Evolutionary conservation across 805 yeast species (phyloP), one percentile per base, ranked within the genome.

Genomic region (Suhomyces sp.): DNA sequence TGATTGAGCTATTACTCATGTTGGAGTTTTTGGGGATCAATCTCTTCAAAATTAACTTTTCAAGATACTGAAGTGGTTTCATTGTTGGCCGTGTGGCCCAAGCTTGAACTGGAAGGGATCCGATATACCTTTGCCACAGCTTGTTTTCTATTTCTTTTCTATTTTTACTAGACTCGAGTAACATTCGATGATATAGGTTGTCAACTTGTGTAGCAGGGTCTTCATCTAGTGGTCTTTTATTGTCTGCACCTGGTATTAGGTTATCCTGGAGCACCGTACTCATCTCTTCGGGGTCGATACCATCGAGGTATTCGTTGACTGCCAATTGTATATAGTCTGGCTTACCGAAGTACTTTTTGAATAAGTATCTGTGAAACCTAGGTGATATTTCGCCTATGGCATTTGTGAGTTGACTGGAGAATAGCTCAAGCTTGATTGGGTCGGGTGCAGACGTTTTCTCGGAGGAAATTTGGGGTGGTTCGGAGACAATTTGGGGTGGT

Each of bases 31-130:
- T 69, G n/a, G 69, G 76, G n/a, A 58, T 60, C 45, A 69, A 56
- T 35, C 76, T 66, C 23, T 68, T 70, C 13, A 83, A 57, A 8
- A 70, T 66, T 27, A 84, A 60, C 23, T 60, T 65, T 8, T 84
- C 76, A 1, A 78, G 77, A 59, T 74, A 80, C 23, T 73, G 65
- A 1, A 82, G 64, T 0, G 81, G 77, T 26, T 71, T 74, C 24
- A 77, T 57, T 0, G 84, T 80, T 0, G 89, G 87, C 54, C 92
- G 70, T 0, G 91, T 86, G 10, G 91, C 87, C 87, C 88, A 84
- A 2, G 87, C 88, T 49, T 79, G 79, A 1, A 83, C 80, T 53
- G 79, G 80, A 9, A 86, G 53, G 0, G 86, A 72, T 0, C 93
- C 93, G 29, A 87, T 74, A 58, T 76, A 86, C 44, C 78, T 68